These are phyloP conservation scores for Russula sp. DNA, from an alignment of 768 basidiomycete genomes.

Conservation along the genomic window DNA sequence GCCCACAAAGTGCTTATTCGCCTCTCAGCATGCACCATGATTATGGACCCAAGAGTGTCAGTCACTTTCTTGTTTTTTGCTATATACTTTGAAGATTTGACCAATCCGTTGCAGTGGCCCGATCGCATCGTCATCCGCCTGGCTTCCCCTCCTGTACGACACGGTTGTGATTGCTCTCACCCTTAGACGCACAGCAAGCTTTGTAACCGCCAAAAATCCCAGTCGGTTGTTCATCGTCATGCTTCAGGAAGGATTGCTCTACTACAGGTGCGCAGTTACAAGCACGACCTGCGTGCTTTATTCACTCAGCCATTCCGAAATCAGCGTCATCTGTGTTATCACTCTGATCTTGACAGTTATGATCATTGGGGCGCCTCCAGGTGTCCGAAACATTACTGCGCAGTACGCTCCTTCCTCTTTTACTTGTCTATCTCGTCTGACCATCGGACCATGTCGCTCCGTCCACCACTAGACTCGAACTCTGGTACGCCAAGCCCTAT, in stretches of 20 bases:
- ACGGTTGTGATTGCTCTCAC: constrained; percentile 34
- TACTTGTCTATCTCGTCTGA: not conserved
- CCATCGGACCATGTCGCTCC: not conserved
- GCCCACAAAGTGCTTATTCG: not conserved
- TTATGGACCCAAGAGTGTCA: constrained; percentile 31
- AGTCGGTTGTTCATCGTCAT: constrained; percentile 10
- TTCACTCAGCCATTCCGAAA: not conserved
- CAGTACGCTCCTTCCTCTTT: constrained; percentile 25
- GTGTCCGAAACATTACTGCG: constrained; percentile 35
- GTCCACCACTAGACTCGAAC: not conserved
- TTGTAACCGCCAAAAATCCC: not conserved
- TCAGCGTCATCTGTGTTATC: constrained; percentile 36
- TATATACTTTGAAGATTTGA: not conserved
- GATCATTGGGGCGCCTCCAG: constrained; percentile 30
- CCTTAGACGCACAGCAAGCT: constrained; percentile 28
- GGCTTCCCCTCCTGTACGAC: constrained; percentile 39
- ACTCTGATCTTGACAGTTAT: constrained; percentile 37
- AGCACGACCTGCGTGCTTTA: not conserved
- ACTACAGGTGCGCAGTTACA: constrained; percentile 10
- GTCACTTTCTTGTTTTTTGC: not conserved
- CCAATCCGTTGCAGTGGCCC: constrained; percentile 18
- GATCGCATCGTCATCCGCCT: constrained; percentile 35
- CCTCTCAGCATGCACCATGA: constrained; percentile 38
- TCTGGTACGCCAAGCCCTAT: not conserved
- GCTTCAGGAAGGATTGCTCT: constrained; percentile 14